Base-by-base conservation (phyloP, 1,139 yeast species). In the Pichia sp. region DNA sequence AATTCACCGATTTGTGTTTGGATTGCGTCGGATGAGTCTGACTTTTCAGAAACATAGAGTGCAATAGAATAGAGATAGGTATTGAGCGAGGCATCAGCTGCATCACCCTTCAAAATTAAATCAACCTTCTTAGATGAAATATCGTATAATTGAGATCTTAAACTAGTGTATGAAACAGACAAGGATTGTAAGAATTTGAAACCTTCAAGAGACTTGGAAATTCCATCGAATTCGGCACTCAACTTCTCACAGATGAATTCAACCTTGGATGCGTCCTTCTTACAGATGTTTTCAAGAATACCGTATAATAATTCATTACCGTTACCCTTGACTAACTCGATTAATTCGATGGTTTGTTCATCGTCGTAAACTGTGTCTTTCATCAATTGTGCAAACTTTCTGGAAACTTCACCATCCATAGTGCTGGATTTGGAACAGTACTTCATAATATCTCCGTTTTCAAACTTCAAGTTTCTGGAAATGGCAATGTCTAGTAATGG, bases 171-270 rank as follows among this genome's bases (percentile, higher is more conserved):
- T n/a, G 24, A 14, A 8, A 10, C 8, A 3, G 53, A 42, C 14
- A 52, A 38, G 24, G 22, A 42, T 35, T 54, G 54, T 18, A 54
- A 43, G 36, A 54, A 53, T 20, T 40, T 33, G 31, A 53, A 52
- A 7, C 57, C 57, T 20, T 42, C 52, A 14, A 27, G 17, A 20
- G 35, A 30, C 3, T 24, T 17, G 3, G 36, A 17, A 6, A 39
- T 8, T 3, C 7, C 4, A 9, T 27, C 31, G 17, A 32, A 27
- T 15, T 30, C 22, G 22, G 10, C 17, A 9, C 21, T 21, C 9
- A 43, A 21, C 17, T 19, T n/a, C 6, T 32, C 20, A 15, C 32
- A 21, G 12, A 49, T 24, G 14, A 40, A 28, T 7, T 33, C 34
- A 28, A 27, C 15, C 28, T 20, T 38, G 8, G 21, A 19, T 11